Conservation (phyloP, 1,284 basidiomycete species). For the Ustilago curta region DNA sequence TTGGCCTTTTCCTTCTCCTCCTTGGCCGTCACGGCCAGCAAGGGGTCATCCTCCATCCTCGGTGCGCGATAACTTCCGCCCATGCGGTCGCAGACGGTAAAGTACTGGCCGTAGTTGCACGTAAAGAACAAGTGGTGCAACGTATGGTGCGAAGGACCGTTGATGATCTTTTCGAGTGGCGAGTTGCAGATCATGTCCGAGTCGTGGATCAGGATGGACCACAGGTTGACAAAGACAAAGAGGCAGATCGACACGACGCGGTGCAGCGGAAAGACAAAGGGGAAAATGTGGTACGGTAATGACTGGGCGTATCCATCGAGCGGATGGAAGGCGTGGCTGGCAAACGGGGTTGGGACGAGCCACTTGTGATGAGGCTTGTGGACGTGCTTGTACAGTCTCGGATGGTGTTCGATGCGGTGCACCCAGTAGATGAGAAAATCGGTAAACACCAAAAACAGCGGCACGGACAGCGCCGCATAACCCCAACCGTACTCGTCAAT, state of each 20-base stretch:
- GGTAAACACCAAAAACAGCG: conserved; percentile 84
- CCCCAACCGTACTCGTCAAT: conserved; percentile 72
- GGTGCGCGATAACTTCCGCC: conserved; percentile 90
- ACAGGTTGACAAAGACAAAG: conserved; percentile 69
- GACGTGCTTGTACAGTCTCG: conserved; percentile 85
- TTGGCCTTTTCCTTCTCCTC: conserved; percentile 30
- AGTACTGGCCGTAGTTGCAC: conserved; percentile 95
- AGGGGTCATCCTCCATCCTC: conserved; percentile 82
- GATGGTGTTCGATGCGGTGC: conserved; percentile 90
- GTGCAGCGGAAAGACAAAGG: conserved; percentile 91
- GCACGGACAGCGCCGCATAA: conserved; percentile 65
- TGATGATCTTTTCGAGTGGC: conserved; percentile 88
- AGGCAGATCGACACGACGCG: conserved; percentile 63
- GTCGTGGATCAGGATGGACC: conserved; percentile 81
- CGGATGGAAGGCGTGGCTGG: conserved; percentile 97
- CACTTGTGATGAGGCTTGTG: conserved; percentile 99
- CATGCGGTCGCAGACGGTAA: conserved; percentile 90
- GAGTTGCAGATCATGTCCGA: conserved; percentile 99
- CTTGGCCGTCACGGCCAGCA: conserved; percentile 72
- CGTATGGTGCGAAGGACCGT: conserved; percentile 97
- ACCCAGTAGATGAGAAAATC: conserved; percentile 94
- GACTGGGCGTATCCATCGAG: conserved; percentile 94
- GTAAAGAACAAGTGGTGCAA: conserved; percentile 96
- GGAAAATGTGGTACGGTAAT: conserved; percentile 92
- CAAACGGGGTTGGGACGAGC: conserved; percentile 96